Base-by-base conservation (phyloP, 2,329 filamentous ascomycete species). In the Monosporascus sp. region DNA sequence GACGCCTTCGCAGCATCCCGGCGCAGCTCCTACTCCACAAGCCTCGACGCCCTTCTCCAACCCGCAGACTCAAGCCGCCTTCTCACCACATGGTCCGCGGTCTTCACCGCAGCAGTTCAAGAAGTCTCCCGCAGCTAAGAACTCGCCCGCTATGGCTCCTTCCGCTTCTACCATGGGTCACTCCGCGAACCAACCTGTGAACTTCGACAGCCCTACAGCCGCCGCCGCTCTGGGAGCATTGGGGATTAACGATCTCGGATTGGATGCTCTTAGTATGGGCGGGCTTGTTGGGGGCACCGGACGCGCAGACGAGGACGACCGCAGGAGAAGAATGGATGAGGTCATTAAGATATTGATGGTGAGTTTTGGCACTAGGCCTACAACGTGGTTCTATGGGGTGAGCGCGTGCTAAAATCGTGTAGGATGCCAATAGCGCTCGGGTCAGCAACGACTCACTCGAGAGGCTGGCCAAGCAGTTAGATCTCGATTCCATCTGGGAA, bases 401-500 rank as follows among this genome's bases (percentile, higher is more conserved):
- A 68, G 53, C 67, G 63, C 18, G 38, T 39, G 38, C 62, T 55
- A 55, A 61, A 24, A 6, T 31, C 7, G 46, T 65, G 65, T 57
- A 71, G 59, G 59, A 57, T 14, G 68, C 59, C 39, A 71, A 69
- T 60, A 81, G 82, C 57, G 87, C 87, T 4, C 73, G 84, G 41
- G 83, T 93, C 38, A 89, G 87, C 60, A 86, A 89, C 63, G 83
- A 87, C 31, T 87, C 87, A 2, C 75, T 94, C n/a, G 84, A 88
- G 66, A 78, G 87, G 51, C 72, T 93, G 31, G 86, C 84, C 8
- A 80, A 82, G 61, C 77, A 82, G 51, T 77, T 86, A 51, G 87
- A 86, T n/a, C 72, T 88, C 39, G 84, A 87, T 55, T 78, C 76
- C 52, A 69, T 86, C 14, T 84, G 81, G 72, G 83, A 87, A 60